These are phyloP conservation scores for Dictyostelium capitatum DNA, from an alignment of 78 protist species.

Conservation along the genomic window DNA sequence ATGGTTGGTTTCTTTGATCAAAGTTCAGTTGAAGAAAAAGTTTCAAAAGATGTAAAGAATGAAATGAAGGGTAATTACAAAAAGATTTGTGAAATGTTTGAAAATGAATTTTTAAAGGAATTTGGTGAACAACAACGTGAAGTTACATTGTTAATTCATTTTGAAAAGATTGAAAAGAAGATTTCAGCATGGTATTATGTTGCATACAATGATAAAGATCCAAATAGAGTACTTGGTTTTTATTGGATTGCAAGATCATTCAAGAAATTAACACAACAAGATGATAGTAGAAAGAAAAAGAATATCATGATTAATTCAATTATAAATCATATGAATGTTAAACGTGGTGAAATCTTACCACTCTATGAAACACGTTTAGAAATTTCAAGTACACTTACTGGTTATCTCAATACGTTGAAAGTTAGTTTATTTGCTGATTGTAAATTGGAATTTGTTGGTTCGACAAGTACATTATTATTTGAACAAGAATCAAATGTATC, in stretches of 20 bases:
- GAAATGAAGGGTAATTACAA: background rate
- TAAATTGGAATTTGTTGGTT: background rate
- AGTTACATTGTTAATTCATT: background rate
- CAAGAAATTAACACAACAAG: background rate
- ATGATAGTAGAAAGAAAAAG: background rate
- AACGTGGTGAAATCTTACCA: background rate
- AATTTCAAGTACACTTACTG: background rate
- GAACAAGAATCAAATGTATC: background rate
- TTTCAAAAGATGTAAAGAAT: background rate
- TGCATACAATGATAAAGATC: background rate
- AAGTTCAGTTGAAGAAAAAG: background rate
- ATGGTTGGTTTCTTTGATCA: conserved; percentile 18
- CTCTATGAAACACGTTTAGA: background rate
- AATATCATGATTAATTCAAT: background rate
- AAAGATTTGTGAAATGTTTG: background rate
- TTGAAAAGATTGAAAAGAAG: background rate
- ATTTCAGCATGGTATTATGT: conserved; percentile 9
- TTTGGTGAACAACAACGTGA: background rate
- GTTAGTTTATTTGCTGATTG: background rate
- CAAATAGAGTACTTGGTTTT: background rate
- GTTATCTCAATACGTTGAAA: background rate
- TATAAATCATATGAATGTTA: background rate
- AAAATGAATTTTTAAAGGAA: conserved; percentile 2
- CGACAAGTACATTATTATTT: background rate
- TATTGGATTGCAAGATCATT: background rate